Conservation (phyloP, 2,329 filamentous ascomycete species). For the Elsinoe arachidis region DNA sequence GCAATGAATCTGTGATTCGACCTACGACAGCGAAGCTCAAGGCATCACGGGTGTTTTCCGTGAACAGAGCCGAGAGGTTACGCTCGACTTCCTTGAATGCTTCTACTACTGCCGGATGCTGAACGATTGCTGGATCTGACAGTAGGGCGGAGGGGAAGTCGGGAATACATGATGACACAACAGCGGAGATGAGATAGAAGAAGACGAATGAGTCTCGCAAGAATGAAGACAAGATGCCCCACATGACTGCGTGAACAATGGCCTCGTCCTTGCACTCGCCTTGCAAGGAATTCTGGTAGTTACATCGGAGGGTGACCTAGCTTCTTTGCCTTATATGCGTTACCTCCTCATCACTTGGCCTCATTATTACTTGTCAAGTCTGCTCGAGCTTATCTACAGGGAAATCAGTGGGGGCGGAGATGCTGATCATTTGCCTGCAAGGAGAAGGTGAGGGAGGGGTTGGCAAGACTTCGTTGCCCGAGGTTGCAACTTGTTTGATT, state of each 20-base stretch:
- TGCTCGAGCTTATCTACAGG: too few species aligned
- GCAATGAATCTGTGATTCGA: not conserved
- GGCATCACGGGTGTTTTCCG: not conserved
- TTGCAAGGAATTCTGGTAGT: too few species aligned
- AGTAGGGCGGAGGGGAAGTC: not conserved
- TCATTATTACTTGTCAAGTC: too few species aligned
- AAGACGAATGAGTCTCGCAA: not conserved
- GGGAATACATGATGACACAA: not conserved
- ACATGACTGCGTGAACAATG: too few species aligned
- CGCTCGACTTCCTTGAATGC: conserved; percentile 7
- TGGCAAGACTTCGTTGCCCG: not conserved
- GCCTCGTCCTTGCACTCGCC: too few species aligned
- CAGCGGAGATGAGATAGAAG: not conserved
- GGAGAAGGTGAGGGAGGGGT: not conserved
- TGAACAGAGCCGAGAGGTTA: conserved; percentile 3
- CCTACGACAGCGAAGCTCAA: conserved; percentile 3
- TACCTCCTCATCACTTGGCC: too few species aligned
- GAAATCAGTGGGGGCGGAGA: not conserved
- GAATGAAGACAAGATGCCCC: not conserved
- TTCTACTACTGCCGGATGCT: not conserved
- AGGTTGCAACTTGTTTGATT: not conserved
- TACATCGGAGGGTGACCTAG: too few species aligned
- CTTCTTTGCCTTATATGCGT: too few species aligned
- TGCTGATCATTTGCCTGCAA: conserved; percentile 2
- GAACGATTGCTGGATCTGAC: not conserved